A percentile compares a stretch with the other conserved stretches of the same genome.
These are phyloP conservation scores for Crithidia mellificae DNA, from an alignment of 208 protist genomes.

Conservation along the genomic window DNA sequence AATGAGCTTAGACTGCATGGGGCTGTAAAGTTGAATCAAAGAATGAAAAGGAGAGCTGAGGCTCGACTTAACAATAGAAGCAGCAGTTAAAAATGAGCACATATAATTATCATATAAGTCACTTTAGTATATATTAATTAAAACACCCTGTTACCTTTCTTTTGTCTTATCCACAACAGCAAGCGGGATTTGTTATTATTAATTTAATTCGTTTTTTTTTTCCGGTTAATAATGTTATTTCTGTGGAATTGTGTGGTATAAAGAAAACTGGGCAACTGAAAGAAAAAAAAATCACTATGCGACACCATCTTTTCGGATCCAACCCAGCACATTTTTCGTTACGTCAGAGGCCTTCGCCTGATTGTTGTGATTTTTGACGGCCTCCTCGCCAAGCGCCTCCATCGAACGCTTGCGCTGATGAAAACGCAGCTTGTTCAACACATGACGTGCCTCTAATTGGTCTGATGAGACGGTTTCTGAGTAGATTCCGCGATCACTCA, in stretches of 20 bases:
- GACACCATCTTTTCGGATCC: conserved; percentile 68
- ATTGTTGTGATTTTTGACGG: conserved; percentile 60
- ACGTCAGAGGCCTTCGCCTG: conserved; percentile 71
- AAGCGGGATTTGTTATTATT: too few relatives aligned
- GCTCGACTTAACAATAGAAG: too few relatives aligned
- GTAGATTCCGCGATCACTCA: conserved; percentile 72
- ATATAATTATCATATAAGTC: too few relatives aligned
- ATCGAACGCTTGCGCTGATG: conserved; percentile 68
- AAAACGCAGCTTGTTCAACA: conserved; percentile 79
- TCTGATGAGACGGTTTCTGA: conserved; percentile 58
- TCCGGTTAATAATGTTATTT: neutral
- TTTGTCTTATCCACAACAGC: too few relatives aligned
- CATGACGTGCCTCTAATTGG: conserved; percentile 79
- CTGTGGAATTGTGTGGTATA: neutral
- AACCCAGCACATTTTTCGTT: conserved; percentile 83
- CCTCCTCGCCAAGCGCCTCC: conserved; percentile 65
- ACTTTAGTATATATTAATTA: too few relatives aligned
- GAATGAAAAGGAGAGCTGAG: too few relatives aligned
- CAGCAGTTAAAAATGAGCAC: too few relatives aligned
- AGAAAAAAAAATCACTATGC: conserved; percentile 11
- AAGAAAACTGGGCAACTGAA: neutral
- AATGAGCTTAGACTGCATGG: too few relatives aligned
- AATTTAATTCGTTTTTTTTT: too few relatives aligned
- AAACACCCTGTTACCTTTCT: too few relatives aligned
- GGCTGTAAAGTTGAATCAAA: too few relatives aligned